Evolutionary conservation across 352 stramenopile species (phyloP), one percentile per base, ranked within the genome.

Genomic region (Phytophthora tubulina): DNA sequence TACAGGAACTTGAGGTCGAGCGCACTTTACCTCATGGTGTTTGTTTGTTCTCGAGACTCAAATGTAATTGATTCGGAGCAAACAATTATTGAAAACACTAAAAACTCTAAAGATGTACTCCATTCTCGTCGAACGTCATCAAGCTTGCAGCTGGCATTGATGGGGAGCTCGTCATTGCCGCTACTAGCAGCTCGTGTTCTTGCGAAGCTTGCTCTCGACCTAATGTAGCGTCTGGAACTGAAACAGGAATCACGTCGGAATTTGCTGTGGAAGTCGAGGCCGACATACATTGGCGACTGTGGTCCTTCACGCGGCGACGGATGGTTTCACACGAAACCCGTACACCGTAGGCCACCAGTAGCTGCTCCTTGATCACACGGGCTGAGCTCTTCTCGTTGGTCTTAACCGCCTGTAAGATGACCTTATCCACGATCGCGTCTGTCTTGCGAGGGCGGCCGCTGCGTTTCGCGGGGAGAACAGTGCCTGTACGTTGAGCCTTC

Each of bases 311-410:
- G 14, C 85, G 84, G 1, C 85, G 79, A 8, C 85, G 83, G 48
- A 93, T 89, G 3, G 80, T 93, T 68, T 93, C 85, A 56, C 85
- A 93, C 10, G 83, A 90, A 41, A 93, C 78, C 8, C 72, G 81
- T 38, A 93, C 80, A 14, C 79, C 78, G 49, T 82, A 89, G 13
- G 67, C 75, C 11, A 49, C 67, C 45, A 79, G 55, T 8, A 91
- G 59, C 62, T 90, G 78, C 35, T 88, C 73, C 61, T 92, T 84
- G 54, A 91, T 88, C 54, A 82, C 76, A 14, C 81, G 71, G 6
- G 85, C 81, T 42, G 82, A 89, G 66, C 83, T 83, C 66, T 87
- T 89, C 38, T 82, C 72, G 59, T 90, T 89, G 2, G 52, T 55
- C 59, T 84, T 81, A 15, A 92, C 82, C 1, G 79, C 84, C 56